Evolutionary conservation across 2,329 filamentous ascomycete genomes (phyloP), one percentile per base, ranked within the genome.

Genomic region (Neopestalotiopsis sp.): DNA sequence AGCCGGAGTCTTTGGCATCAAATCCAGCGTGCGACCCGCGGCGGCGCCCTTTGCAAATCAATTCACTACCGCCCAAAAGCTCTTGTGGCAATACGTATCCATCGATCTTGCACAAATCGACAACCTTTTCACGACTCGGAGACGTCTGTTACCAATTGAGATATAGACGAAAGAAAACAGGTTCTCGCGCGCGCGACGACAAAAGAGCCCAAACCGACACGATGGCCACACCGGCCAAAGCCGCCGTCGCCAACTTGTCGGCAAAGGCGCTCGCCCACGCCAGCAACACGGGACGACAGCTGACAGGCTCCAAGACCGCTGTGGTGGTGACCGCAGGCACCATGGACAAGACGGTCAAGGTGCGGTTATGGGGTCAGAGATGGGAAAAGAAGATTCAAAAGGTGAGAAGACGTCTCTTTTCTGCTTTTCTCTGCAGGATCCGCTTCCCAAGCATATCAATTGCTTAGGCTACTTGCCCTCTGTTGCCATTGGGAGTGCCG

Each of bases 321-420:
- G 69, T 95, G 56, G 93, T 95, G 30, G 88, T 95, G 64, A 94
- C 92, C 57, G 90, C 92, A 6, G 93, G 93, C 24, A 86, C 91
- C 69, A 94, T 94, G 91, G 82, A 89, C 69, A 93, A 91, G 81
- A 94, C 92, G 2, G 92, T 94, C 68, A 94, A 93, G 81, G 93
- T 95, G 71, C 88, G 90, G 72, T 86, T 95, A 14, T 90, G 91
- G 65, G 88, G 86, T 14, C 88, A 90, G 77, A 87, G 89, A 77
- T 95, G 91, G 91, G 92, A 95, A 78, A 86, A 86, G 69, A 85
- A 87, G 71, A 87, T 95, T 67, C 86, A 90, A 78, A 95, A 95
- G 85, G 92, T 93, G 32, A n/a, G 40, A 59, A 3, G 57, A 28
- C 24, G 24, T 28, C 34, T 38, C 34, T 10, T 7, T 38, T 38